Conservation (phyloP, 2,329 filamentous ascomycete species). For the Fusarium tjaetaba region DNA sequence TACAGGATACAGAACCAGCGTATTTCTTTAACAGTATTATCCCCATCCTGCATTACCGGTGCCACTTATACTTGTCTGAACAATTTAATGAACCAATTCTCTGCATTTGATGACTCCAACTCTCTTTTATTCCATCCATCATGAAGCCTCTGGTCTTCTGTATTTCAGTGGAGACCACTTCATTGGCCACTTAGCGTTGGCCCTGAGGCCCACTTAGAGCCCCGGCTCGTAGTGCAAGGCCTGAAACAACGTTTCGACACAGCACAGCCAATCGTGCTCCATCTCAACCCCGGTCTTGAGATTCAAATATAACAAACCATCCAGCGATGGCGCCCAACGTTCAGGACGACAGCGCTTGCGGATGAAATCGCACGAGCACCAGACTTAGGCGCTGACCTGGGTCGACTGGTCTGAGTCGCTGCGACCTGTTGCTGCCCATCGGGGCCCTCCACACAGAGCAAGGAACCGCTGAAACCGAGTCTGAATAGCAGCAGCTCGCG, state of each 20-base stretch:
- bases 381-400: conserved; percentile 36
- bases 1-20: too few relatives aligned
- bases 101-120: background rate
- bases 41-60: accelerated
- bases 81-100: background rate
- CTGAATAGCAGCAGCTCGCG: conserved; percentile 23
- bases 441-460: conserved; percentile 10
- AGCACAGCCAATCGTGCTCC: conserved; percentile 37
- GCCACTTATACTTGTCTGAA: background rate
- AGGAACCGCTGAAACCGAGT: conserved; percentile 29
- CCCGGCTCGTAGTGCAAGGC: conserved; percentile 6
- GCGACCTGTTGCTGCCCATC: conserved; percentile 32
- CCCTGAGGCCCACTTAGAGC: background rate
- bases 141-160: background rate
- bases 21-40: too few relatives aligned
- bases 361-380: conserved; percentile 32
- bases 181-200: conserved; percentile 9
- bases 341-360: conserved; percentile 22
- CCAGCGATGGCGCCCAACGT: conserved; percentile 29
- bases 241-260: conserved; percentile 42
- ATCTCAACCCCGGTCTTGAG: conserved; percentile 39
- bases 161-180: background rate
- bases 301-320: conserved; percentile 18
- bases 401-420: conserved; percentile 31
- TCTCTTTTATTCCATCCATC: background rate